Base-by-base conservation (phyloP, 2,329 filamentous ascomycete genomes). In the Apiospora rasikravindrae region DNA sequence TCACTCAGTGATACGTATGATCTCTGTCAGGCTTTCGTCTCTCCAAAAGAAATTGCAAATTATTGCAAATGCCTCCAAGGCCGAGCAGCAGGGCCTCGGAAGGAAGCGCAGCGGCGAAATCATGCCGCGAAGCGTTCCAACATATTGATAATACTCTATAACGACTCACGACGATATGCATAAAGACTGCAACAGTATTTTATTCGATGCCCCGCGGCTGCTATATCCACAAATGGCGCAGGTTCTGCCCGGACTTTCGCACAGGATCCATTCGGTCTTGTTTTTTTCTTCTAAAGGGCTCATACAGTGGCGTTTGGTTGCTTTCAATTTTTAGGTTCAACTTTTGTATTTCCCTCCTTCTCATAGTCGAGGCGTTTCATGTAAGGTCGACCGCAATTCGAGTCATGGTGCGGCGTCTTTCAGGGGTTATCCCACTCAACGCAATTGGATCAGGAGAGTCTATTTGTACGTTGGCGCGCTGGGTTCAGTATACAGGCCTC, bases 21-120 rank as follows among this genome's bases (percentile, higher is more conserved):
- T 91, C 74, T 86, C 84, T 33, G 81, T 82, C n/a, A 86, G 90
- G 72, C 84, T 92, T 4, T 78, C 82, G 26, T 84, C 85, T 26
- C 87, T 92, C 68, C 87, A 86, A 71, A 90, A 89, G 81, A 91
- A 91, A 83, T 85, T 88, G 77, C 86, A 85, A 66, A 86, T 89
- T 79, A 91, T 92, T 78, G 88, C 86, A 22, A 88, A 89, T 72
- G 88, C 88, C 69, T 88, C 86, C 45, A 87, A 86, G 77, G 84
- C 84, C 6, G 84, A 86, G 70, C 84, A 85, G 72, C 82, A 85
- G 72, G 81, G 81, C 61, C 77, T 84, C 64, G 76, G 81, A 40
- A 84, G 86, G 67, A 85, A 87, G 73, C 86, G 87, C 73, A 90
- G 88, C 78, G 88, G 88, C 70, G 88, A 90, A 69, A 81, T 86